Base-by-base conservation (phyloP, 2,329 filamentous ascomycete genomes). In the Monosporascus cannonballus region DNA sequence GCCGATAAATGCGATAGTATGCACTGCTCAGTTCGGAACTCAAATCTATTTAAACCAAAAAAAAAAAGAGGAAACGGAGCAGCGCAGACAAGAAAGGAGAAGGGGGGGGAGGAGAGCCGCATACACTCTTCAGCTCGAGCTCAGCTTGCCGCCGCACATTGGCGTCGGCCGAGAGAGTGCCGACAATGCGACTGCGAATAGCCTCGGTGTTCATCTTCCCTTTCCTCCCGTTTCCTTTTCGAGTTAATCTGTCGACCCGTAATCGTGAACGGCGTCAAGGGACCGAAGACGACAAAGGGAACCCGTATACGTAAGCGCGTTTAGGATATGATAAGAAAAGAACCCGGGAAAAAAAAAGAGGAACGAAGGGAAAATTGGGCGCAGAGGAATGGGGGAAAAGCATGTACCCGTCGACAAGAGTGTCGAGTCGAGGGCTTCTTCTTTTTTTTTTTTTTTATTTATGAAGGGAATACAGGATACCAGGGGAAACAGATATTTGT, bases 71-170 rank as follows among this genome's bases (percentile, higher is more conserved):
- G 22, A n/a, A 27, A 22, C 6, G 18, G 18, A 20, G 38, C 18
- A 8, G 50, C 34, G 49, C 54, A 47, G 18, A 9, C 25, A 25
- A 27, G 47, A 34, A 44, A 49, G 25, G 11, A 25, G 42, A 54
- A 55, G 57, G 42, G 44, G 42, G 44, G 42, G 24, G 25, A 51
- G 34, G 54, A 51, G 59, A 42, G 49, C 34, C 49, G 56, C 84
- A 69, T 78, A 93, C 89, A 77, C 86, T 80, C 78, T 91, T 92
- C 64, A 94, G 79, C 73, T 93, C 86, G 63, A 87, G 74, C 76
- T 94, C 89, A 69, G 88, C 87, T 71, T 85, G 80, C 68, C 86
- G 83, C 72, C 89, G 82, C 70, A 82, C 82, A 67, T 90, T 87
- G 66, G 86, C 81, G 73, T 90, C 86, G 62, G 85, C 72, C 67